These are phyloP conservation scores for Linnemannia hyalina DNA, from an alignment of 192 early-diverging fungal genomes.

Conservation along the genomic window DNA sequence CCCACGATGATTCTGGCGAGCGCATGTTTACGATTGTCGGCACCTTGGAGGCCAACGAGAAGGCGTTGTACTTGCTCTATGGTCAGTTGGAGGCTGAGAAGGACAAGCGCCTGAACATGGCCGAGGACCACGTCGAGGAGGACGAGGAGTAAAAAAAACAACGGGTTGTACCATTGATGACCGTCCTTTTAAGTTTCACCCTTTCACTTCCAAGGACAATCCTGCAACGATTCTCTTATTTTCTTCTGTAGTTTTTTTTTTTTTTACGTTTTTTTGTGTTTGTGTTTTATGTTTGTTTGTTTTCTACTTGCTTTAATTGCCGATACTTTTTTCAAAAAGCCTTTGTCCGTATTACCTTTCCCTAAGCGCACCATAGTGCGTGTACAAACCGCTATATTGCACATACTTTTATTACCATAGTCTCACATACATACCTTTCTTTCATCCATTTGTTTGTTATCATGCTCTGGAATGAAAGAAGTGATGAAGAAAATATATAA, in stretches of 20 bases:
- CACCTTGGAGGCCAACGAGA: constrained; percentile 87
- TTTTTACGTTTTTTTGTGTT: background rate
- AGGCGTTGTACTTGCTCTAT: constrained; percentile 92
- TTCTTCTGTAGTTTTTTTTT: background rate
- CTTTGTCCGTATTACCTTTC: background rate
- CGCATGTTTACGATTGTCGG: constrained; percentile 95
- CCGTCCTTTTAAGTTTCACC: background rate
- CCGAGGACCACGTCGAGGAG: constrained; percentile 51
- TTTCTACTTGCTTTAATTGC: constrained; percentile 7
- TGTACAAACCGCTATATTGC: constrained; percentile 7
- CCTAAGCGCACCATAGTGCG: background rate
- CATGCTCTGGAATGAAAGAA: background rate
- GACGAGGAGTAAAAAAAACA: constrained; percentile 44
- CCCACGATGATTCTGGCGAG: constrained; percentile 84
- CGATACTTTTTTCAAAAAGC: background rate
- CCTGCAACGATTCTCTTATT: background rate
- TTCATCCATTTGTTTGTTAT: background rate
- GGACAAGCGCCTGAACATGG: constrained; percentile 74
- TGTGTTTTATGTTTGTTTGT: constrained; percentile 14
- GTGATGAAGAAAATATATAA: no score
- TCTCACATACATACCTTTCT: background rate
- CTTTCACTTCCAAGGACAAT: background rate
- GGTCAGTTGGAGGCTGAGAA: constrained; percentile 91
- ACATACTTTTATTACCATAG: background rate
- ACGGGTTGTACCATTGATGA: background rate